Percentiles rank a stretch among this genome's conserved stretches.
These are phyloP conservation scores for Clarkia xantiana DNA, from an alignment of 345 rosid species.

Conservation along the genomic window DNA sequence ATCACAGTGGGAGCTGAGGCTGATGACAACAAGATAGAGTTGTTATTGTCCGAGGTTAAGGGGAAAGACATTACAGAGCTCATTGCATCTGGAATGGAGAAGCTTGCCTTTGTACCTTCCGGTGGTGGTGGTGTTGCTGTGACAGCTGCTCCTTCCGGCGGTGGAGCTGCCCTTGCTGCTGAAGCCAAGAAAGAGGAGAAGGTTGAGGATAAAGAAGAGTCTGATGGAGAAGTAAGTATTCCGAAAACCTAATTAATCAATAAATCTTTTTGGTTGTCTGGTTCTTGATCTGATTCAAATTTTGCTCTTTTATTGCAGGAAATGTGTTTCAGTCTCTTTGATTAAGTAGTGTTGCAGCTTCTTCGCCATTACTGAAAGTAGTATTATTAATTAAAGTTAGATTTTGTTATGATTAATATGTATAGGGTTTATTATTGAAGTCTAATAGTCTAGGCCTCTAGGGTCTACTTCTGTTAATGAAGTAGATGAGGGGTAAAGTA, in stretches of 20 bases:
- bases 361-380: no score
- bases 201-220: conserved; percentile 67
- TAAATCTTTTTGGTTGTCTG: not conserved
- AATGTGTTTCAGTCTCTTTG: conserved; percentile 81
- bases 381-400: no score
- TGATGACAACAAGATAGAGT: conserved; percentile 46
- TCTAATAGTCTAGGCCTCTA: no score
- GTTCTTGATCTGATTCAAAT: not conserved
- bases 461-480: no score
- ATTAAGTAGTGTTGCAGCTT: conserved; percentile 14
- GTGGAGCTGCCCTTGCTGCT: conserved; percentile 22
- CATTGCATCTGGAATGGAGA: conserved; percentile 59
- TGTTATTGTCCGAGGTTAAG: conserved; percentile 33
- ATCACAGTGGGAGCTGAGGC: conserved; percentile 55
- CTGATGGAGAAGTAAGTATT: conserved; percentile 49
- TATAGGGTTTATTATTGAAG: no score
- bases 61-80: conserved; percentile 60
- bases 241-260: no score
- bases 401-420: no score
- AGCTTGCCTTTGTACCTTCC: conserved; percentile 63
- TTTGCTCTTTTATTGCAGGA: conserved; percentile 24
- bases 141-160: conserved; percentile 27
- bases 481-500: no score
- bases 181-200: conserved; percentile 60
- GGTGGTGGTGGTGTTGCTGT: conserved; percentile 51